Evolutionary conservation across 352 stramenopile genomes (phyloP).

Genomic region (Elongisporangium anandrum): DNA sequence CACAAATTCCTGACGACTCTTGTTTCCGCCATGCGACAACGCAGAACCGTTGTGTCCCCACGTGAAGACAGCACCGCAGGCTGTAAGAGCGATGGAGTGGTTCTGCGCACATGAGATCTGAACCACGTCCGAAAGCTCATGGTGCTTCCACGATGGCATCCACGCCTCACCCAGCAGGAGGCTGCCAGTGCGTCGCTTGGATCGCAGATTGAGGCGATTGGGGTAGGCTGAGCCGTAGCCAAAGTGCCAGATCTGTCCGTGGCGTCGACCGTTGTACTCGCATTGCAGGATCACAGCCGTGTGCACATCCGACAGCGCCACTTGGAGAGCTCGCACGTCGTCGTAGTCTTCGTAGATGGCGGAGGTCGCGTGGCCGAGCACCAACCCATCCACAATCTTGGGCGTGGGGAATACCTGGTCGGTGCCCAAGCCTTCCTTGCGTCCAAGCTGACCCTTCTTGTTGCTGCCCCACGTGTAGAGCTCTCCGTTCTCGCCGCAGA

Average conservation of each 20-base stretch:
- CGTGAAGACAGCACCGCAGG: slow-evolving; percentile 62
- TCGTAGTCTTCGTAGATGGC: slow-evolving; percentile 62
- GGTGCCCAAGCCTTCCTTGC: slow-evolving; percentile 67
- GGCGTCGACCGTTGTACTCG: slow-evolving; percentile 39
- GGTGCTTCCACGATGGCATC: slow-evolving; percentile 51
- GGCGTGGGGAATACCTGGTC: slow-evolving; percentile 58
- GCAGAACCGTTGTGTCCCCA: slow-evolving; percentile 71
- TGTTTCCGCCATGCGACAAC: slow-evolving; percentile 37
- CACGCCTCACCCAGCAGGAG: slow-evolving; percentile 52
- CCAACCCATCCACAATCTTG: slow-evolving; percentile 52
- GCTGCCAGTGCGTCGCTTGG: slow-evolving; percentile 23
- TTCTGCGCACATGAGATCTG: slow-evolving; percentile 71
- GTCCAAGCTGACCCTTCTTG: slow-evolving; percentile 71
- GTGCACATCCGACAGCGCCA: slow-evolving; percentile 72
- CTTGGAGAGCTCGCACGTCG: slow-evolving; percentile 26
- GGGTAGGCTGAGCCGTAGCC: slow-evolving; percentile 68
- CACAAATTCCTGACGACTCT: slow-evolving; percentile 12
- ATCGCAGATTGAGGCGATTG: slow-evolving; percentile 55
- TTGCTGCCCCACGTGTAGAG: slow-evolving; percentile 83
- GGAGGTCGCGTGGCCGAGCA: slow-evolving; percentile 43
- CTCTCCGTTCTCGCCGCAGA: slow-evolving; percentile 33
- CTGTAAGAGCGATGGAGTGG: slow-evolving; percentile 72
- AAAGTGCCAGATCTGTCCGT: slow-evolving; percentile 79
- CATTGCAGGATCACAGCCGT: slow-evolving; percentile 67
- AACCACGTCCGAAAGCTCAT: slow-evolving; percentile 42